phyloP scores from a whole-genome alignment of 2,329 filamentous ascomycete genomes.

The Tolypocladium tundrense region DNA sequence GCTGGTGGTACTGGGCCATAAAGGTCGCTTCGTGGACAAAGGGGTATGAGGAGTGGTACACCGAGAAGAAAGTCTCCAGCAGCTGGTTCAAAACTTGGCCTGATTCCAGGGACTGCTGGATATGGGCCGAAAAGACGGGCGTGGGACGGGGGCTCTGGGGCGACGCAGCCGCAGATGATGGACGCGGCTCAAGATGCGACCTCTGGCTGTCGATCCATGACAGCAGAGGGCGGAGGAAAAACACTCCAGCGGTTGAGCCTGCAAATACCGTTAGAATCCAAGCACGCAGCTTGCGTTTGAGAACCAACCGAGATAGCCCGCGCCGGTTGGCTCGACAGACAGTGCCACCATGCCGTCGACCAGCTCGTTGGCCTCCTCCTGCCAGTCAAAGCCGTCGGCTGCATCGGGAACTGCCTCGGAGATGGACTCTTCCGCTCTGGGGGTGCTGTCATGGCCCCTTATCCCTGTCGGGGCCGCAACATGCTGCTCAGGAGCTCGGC shows the following conservation, averaged over 20 bases:
- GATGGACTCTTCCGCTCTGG: slow-evolving; percentile 8
- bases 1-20: slow-evolving; percentile 23
- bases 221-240: slow-evolving; percentile 17
- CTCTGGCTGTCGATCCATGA: slow-evolving; percentile 11
- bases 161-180: background rate
- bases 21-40: slow-evolving; percentile 35
- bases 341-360: slow-evolving; percentile 25
- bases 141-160: background rate
- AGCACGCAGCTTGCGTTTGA: background rate
- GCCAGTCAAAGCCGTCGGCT: slow-evolving; percentile 21
- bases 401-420: slow-evolving; percentile 17
- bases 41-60: slow-evolving; percentile 34
- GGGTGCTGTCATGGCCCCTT: background rate
- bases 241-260: slow-evolving; percentile 19
- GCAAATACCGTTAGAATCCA: background rate
- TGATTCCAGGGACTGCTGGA: slow-evolving; percentile 12
- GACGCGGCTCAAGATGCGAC: slow-evolving; percentile 4
- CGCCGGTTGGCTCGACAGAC: slow-evolving; percentile 22
- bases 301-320: slow-evolving; percentile 19
- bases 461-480: background rate
- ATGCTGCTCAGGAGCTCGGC: background rate
- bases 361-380: slow-evolving; percentile 19
- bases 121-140: background rate
- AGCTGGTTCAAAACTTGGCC: slow-evolving; percentile 13
- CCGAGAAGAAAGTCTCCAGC: slow-evolving; percentile 29